Conservation (phyloP, 768 basidiomycete species). For the Tulasnella calospora region DNA sequence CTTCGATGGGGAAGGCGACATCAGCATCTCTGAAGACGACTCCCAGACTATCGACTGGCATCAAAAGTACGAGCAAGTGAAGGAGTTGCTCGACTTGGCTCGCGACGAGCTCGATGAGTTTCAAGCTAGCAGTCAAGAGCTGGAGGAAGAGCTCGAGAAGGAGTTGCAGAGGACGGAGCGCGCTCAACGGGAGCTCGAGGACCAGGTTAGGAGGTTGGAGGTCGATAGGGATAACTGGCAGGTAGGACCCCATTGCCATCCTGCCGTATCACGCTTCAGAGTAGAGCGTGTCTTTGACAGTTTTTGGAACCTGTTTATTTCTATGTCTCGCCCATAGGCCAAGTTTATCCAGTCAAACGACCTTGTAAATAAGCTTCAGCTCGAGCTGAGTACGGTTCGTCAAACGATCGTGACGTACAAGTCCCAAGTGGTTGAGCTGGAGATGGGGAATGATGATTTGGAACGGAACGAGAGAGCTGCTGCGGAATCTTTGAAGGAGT, state of each 20-base stretch:
- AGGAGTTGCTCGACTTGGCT: slow-evolving; percentile 30
- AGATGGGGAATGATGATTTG: slow-evolving; percentile 46
- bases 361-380: slow-evolving; percentile 40
- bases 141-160: slow-evolving; percentile 40
- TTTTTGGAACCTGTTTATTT: neutral
- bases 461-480: slow-evolving; percentile 42
- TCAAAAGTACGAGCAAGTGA: slow-evolving; percentile 26
- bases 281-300: neutral
- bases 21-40: slow-evolving; percentile 11
- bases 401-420: slow-evolving; percentile 24
- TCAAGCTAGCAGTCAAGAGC: slow-evolving; percentile 33
- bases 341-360: slow-evolving; percentile 34
- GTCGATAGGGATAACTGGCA: slow-evolving; percentile 35
- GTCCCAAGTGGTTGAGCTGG: slow-evolving; percentile 34
- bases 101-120: slow-evolving; percentile 32
- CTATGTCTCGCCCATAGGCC: neutral
- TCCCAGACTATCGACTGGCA: slow-evolving; percentile 28
- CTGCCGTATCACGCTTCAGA: neutral
- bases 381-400: slow-evolving; percentile 34
- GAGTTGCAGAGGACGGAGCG: slow-evolving; percentile 38
- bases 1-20: slow-evolving; percentile 1
- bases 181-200: slow-evolving; percentile 30
- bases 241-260: slow-evolving; percentile 28
- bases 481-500: slow-evolving; percentile 28
- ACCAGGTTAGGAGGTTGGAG: slow-evolving; percentile 25